phyloP scores from a whole-genome alignment of 2,329 filamentous ascomycete genomes.

The Epichloe gansuensis region DNA sequence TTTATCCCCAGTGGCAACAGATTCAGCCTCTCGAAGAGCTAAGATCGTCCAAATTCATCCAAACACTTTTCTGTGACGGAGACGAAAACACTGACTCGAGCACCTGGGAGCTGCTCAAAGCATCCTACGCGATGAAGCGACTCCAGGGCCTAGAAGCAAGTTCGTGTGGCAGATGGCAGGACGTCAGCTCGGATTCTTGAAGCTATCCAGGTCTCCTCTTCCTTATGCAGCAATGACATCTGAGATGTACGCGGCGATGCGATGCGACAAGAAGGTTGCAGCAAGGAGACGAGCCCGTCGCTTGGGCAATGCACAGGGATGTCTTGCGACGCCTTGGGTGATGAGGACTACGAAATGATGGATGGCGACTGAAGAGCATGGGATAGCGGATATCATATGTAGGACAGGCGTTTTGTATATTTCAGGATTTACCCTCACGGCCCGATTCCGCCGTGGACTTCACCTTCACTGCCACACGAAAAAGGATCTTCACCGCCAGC shows the following conservation, averaged over 20 bases:
- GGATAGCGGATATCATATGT: no score
- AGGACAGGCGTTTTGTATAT: no score
- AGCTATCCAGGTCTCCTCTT: constrained; percentile 19
- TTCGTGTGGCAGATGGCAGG: constrained; percentile 39
- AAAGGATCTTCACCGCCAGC: no score
- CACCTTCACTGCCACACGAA: no score
- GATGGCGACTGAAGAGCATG: background rate
- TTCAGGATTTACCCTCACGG: no score
- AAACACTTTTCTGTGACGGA: constrained; percentile 16
- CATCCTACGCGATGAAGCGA: constrained; percentile 34
- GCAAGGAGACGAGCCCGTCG: constrained; percentile 10
- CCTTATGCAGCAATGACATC: constrained; percentile 21
- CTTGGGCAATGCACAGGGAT: constrained; percentile 12
- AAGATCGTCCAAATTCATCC: constrained; percentile 15
- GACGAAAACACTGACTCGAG: constrained; percentile 16
- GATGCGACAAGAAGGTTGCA: constrained; percentile 23
- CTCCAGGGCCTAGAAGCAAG: constrained; percentile 10
- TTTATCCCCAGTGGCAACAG: constrained; percentile 29
- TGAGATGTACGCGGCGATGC: constrained; percentile 22
- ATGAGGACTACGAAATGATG: constrained; percentile 9
- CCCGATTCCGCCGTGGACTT: no score
- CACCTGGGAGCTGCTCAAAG: constrained; percentile 38
- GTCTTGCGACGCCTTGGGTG: constrained; percentile 14
- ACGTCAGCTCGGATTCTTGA: constrained; percentile 35
- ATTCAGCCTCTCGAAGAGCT: constrained; percentile 25